Conservation (phyloP, 1,284 basidiomycete species). For the Cutaneotrichosporon dermatis region DNA sequence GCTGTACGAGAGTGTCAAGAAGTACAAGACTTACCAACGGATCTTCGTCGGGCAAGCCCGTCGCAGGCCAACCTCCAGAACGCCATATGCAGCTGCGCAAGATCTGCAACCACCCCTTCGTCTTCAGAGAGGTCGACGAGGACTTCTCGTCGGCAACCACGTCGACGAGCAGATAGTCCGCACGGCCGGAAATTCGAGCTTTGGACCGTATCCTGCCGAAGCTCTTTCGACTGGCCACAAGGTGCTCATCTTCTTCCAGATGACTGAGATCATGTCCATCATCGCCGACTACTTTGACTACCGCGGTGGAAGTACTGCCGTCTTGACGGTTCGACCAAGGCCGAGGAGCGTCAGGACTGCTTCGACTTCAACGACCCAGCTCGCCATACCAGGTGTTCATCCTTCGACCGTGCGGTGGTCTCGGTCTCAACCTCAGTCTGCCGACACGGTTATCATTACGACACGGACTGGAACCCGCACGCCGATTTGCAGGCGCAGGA, state of each 20-base stretch:
- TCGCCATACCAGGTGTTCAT: constrained; percentile 94
- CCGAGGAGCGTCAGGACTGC: constrained; percentile 92
- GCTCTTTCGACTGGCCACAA: constrained; percentile 89
- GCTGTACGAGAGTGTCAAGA: constrained; percentile 84
- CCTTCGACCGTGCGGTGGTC: constrained; percentile 97
- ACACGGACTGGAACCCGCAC: constrained; percentile 85
- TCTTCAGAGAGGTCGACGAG: constrained; percentile 88
- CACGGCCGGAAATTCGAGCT: constrained; percentile 92
- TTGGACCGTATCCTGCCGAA: constrained; percentile 91
- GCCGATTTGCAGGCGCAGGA: constrained; percentile 84
- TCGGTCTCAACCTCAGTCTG: constrained; percentile 97
- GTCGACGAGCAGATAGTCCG: constrained; percentile 79
- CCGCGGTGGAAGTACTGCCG: constrained; percentile 87
- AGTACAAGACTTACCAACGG: constrained; percentile 56
- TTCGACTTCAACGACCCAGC: constrained; percentile 88
- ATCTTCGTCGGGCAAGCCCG: constrained; percentile 45
- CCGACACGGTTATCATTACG: constrained; percentile 94
- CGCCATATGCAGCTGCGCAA: constrained; percentile 99
- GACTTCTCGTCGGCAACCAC: constrained; percentile 57
- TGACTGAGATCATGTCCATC: constrained; percentile 99
- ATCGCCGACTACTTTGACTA: constrained; percentile 97
- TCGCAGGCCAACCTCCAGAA: constrained; percentile 65
- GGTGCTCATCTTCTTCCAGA: constrained; percentile 95
- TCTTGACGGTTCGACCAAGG: constrained; percentile 96
- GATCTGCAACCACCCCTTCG: constrained; percentile 96